Base-by-base conservation (phyloP, 768 basidiomycete species). In the Agrocybe chaxingu region DNA sequence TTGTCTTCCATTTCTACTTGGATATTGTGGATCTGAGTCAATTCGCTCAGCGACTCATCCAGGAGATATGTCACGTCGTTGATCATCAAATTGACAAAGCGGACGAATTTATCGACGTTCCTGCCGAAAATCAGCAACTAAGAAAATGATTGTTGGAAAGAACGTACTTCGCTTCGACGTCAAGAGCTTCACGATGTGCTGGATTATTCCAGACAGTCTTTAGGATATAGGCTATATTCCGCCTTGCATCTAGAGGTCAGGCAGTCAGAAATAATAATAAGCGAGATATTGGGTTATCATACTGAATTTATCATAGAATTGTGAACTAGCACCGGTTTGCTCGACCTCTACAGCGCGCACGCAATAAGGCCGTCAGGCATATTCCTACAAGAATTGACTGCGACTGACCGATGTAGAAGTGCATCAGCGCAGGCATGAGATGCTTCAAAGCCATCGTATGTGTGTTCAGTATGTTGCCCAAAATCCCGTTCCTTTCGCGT, bases 301-400 rank as follows among this genome's bases (percentile, higher is more conserved):
- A 91, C 90, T 90, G 62, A 95, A 96, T 83, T 97, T 95, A 67
- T 97, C 96, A 69, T 97, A 98, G 71, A 99, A 98, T 63, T 98
- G 96, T 0, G 94, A 96, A 63, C 94, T 96, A 16, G 94, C 92
- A 30, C 97, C 97, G 0, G 97, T 99, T 59, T 89, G 87, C 66
- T 99, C 97, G 40, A 98, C 94, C 80, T 98, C 96, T 96, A 64
- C 34, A 40, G 46, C 10, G 10, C 1, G 8, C 34, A 42, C 12
- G 13, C 24, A 11, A 30, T 39, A 32, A 19, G 29, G 7, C 9
- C n/a, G 12, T 29, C 34, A 4, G 12, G 34, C 9, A 8, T 33
- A 39, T 45, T 33, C 8, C 36, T 37, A 38, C 4, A 18, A 13
- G 19, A 7, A 2, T 24, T 24, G 24, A 24, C 5, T 24, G 24